Base-by-base conservation (phyloP, 202 grass and related monocot species). In the Panicum hallii region DNA sequence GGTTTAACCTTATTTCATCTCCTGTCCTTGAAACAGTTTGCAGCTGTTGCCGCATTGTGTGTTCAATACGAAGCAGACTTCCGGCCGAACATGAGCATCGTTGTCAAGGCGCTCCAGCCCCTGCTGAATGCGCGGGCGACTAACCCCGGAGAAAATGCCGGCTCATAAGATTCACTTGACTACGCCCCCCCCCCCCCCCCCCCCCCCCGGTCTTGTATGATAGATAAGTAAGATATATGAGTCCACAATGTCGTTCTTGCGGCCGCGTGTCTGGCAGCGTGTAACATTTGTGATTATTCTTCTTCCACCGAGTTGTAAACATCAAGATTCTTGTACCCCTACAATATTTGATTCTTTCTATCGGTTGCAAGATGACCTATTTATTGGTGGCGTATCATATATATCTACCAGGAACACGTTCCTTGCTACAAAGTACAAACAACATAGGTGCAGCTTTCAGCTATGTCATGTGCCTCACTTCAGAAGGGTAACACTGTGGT, bases 11-110 rank as follows among this genome's bases (percentile, higher is more conserved):
- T 42, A 19, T 63, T 79, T 68, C 15, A 67, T 88, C 5, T 75
- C 63, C 1, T 55, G 46, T 86, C 11, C 79, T 90, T 79, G 38
- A 55, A 88, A 87, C 87, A 97, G 94, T 88, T 97, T 78, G 94
- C 94, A 47, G 91, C 94, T n/a, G 94, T 97, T 4, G 89, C 94
- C 1, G 94, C 94, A 1, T 85, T 97, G 49, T 97, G 91, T n/a
- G 94, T 97, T 70, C 94, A 97, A 77, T 97, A 97, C 16, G 94
- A 97, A 84, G 94, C 91, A 2, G 94, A 97, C n/a, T 97, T 97
- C 67, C 70, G 94, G 72, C 91, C 94, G 23, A 97, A 97, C 72
- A 97, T 97, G 94, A 93, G 94, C 72, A 97, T 97, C 3, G 91
- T 97, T 1, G 91, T 97, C 67, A 97, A 97, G 82, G 94, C 94